Base-by-base conservation (phyloP, 257 asterid genomes). In the Ophiorrhiza pumila region DNA sequence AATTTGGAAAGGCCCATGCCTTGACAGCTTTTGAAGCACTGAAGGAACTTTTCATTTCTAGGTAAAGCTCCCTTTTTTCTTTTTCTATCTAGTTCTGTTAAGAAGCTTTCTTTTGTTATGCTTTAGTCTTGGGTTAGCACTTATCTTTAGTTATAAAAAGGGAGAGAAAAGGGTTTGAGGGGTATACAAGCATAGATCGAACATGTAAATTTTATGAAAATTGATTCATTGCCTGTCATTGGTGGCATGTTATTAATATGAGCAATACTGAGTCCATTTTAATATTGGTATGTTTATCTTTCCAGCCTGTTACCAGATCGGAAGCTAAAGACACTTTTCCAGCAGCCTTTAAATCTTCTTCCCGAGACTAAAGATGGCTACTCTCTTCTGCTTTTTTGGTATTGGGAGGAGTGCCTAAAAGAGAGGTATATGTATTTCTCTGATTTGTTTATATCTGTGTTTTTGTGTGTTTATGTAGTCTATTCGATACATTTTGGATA, bases 1-100 rank as follows among this genome's bases (percentile, higher is more conserved):
- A 92, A 85, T 87, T 95, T 57, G 99, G 99, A 68, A 95, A 95
- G 73, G 92, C 97, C 61, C 99, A 95, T 82, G 91, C 98, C 22
- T 84, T 95, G 83, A 75, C 94, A 11, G 97, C 96, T 66, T 92
- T 90, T 87, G 98, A 89, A 79, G 93, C 93, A 37, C 78, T 95
- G 79, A 90, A 90, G 83, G 99, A 95, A 83, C 90, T 89, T 76
- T 87, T 95, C 73, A 71, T 89, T 34, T 77, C 85, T 32, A 95
- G 87, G 99, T 90, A 22, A 68, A 85, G 91, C 72, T 12, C 31
- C 34, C 13, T 50, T 76, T 39, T 68, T 17, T 50, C 13, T 58
- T 23, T 29, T 31, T 68, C 58, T 74, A 41, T 73, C 56, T 69
- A 15, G 15, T 46, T 65, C 41, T 20, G 45, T 42, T 34, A 66